Evolutionary conservation across 139 green algal genomes (phyloP), one percentile per base, ranked within the genome.

Genomic region (Diplosphaera chodatii): DNA sequence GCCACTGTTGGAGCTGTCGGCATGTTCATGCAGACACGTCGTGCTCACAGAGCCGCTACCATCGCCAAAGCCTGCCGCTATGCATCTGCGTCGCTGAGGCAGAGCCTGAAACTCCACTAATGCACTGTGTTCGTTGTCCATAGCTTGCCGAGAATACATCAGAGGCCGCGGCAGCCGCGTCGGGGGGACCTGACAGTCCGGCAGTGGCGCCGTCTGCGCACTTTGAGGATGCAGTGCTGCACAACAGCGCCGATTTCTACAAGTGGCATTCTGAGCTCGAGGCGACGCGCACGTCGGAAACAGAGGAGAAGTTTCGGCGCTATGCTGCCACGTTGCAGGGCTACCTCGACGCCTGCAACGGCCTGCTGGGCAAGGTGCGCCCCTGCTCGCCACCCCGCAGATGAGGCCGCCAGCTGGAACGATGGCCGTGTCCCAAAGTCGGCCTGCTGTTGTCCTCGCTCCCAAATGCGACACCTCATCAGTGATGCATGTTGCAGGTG

Each of bases 181-280:
- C 15, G 20, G 48, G 66, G 4, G 25, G 23, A 16, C 22, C 15
- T 15, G 20, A 33, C 71, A 8, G 37, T 20, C n/a, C n/a, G 34
- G n/a, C 40, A 4, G 63, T 20, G 15, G 55, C 41, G 25, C 18
- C 63, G 62, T 20, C n/a, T 21, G 3, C 18, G 48, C 48, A 25
- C 48, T 59, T 91, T 20, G 87, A 90, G 40, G 87, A 91, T 37
- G 81, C 80, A 1, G 81, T 89, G 27, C 78, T 95, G 69, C 90
- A 93, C 32, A 93, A 90, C 74, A 87, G 41, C 68, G 74, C 79
- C 32, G 77, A 96, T 55, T 97, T 97, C 76, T 91, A 94, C 78
- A 90, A 91, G 71, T 97, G 92, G 92, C 85, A 94, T 62, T 72
- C 75, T 27, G 89, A 96, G 75, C 80, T 97, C 69, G 92, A 97